Evolutionary conservation across 116 monocot species (phyloP), one percentile per base, ranked within the genome.

Genomic region (Posidonia oceanica): DNA sequence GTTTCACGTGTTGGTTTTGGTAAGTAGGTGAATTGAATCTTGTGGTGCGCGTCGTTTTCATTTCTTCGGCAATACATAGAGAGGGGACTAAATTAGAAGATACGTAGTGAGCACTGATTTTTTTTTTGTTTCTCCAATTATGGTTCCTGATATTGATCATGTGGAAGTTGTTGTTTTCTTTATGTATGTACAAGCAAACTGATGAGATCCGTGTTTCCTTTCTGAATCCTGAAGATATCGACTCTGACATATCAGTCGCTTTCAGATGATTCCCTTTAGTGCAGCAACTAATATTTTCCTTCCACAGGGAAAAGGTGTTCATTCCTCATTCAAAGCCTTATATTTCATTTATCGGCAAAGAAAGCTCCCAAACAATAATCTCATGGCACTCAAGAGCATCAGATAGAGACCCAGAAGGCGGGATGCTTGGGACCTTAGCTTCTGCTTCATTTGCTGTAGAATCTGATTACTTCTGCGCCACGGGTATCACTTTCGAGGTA

Each of bases 401-500:
- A 1, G 91, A 96, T 59, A 67, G 59, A 54, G 71, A 73, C 59
- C 36, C 73, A 0, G 20, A 71, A 14, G 91, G 91, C 0, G 66
- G 67, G 55, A 3, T 5, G 4, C 59, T 96, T n/a, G 96, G 96
- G 14, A 96, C 96, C 11, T 76, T 80, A 4, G 39, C 75, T 66
- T 91, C 96, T 5, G 83, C 96, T 37, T 71, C 96, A 4, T 82
- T 96, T 52, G 83, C 89, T 1, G 70, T 96, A 5, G 91, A 96
- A 64, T 53, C 96, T 0, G 87, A 91, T 63, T 96, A 81, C 78
- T 96, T 96, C 76, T 86, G 84, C 8, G 96, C 96, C 1, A 79
- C 71, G 14, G 85, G 83, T 59, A 85, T 96, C 52, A 89, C 87
- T 38, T 91, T 96, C 56, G 83, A 91, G 87, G 96, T 96, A 87